These are phyloP conservation scores for Dichotomocladium elegans DNA, from an alignment of 371 early-diverging fungal species.

Conservation along the genomic window DNA sequence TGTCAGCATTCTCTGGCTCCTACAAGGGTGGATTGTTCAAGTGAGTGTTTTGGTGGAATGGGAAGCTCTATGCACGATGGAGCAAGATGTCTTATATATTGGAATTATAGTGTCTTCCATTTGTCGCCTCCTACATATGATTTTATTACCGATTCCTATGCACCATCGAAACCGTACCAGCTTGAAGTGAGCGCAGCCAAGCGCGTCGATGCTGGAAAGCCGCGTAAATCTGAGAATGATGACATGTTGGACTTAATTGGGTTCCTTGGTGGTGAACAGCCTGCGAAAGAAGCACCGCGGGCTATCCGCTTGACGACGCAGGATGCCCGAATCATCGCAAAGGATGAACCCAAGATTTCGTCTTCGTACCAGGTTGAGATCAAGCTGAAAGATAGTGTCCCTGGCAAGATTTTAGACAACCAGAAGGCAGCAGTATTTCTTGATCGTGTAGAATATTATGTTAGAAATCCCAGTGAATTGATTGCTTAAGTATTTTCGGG, in stretches of 20 bases:
- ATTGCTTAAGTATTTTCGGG: too few relatives aligned
- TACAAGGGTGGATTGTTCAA: slow-evolving; percentile 39
- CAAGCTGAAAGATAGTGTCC: slow-evolving; percentile 32
- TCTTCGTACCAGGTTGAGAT: slow-evolving; percentile 24
- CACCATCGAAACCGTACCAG: slow-evolving; percentile 33
- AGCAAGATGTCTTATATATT: background rate
- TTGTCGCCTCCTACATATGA: slow-evolving; percentile 41
- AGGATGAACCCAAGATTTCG: slow-evolving; percentile 11
- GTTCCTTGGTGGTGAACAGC: slow-evolving; percentile 27
- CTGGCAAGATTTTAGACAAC: slow-evolving; percentile 33
- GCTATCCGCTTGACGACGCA: slow-evolving; percentile 15
- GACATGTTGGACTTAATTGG: slow-evolving; percentile 39
- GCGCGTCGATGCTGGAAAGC: slow-evolving; percentile 3
- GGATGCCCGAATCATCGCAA: slow-evolving; percentile 14
- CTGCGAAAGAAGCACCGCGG: slow-evolving; percentile 6
- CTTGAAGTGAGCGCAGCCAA: slow-evolving; percentile 22
- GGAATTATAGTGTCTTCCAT: slow-evolving; percentile 30
- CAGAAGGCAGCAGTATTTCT: slow-evolving; percentile 39
- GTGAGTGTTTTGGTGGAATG: slow-evolving; percentile 12
- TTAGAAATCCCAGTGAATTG: slow-evolving; percentile 41
- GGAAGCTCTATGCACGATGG: background rate
- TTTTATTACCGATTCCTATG: slow-evolving; percentile 42
- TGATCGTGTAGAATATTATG: slow-evolving; percentile 46
- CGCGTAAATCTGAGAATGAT: slow-evolving; percentile 5
- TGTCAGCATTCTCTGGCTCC: slow-evolving; percentile 14